phyloP scores from a whole-genome alignment of 805 yeast species.

The Lachancea nothofagi region DNA sequence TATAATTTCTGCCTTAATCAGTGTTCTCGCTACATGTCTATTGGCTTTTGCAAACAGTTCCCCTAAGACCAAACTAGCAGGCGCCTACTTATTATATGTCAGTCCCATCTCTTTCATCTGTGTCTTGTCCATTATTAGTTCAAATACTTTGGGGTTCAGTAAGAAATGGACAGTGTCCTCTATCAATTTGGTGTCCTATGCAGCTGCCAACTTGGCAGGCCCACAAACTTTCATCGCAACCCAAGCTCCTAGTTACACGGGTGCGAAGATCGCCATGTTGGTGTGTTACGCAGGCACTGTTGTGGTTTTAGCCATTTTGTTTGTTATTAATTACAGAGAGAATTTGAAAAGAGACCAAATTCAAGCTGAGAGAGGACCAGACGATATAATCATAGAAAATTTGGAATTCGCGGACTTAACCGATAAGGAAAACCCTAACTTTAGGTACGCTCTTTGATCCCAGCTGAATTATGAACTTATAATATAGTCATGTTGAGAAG shows the following conservation, averaged over 20 bases:
- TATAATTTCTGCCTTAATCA: conserved; percentile 29
- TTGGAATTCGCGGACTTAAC: conserved; percentile 39
- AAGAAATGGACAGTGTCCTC: conserved; percentile 60
- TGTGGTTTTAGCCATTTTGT: conserved; percentile 31
- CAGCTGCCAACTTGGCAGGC: conserved; percentile 64
- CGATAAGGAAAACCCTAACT: conserved; percentile 39
- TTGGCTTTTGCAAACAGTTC: conserved; percentile 38
- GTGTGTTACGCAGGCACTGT: conserved; percentile 42
- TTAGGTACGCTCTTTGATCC: conserved; percentile 33
- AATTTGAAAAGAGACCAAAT: conserved; percentile 40
- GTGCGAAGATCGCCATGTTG: conserved; percentile 50
- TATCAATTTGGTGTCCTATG: conserved; percentile 55
- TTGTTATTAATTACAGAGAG: conserved; percentile 31
- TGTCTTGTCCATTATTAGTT: conserved; percentile 33
- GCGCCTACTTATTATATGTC: conserved; percentile 33
- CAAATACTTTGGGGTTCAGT: conserved; percentile 68
- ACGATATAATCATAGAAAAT: conserved; percentile 16
- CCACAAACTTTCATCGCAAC: conserved; percentile 60
- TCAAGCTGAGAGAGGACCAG: conserved; percentile 24
- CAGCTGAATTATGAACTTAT: background rate
- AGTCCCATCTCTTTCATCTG: conserved; percentile 36
- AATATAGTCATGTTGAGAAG: no score
- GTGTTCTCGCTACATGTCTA: conserved; percentile 34
- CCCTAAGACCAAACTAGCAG: conserved; percentile 36
- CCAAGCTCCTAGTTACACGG: conserved; percentile 55